A percentile compares a stretch with the other conserved stretches of the same genome.
phyloP scores from a whole-genome alignment of 2,329 filamentous ascomycete genomes.

The Pseudocercospora fijiensis region DNA sequence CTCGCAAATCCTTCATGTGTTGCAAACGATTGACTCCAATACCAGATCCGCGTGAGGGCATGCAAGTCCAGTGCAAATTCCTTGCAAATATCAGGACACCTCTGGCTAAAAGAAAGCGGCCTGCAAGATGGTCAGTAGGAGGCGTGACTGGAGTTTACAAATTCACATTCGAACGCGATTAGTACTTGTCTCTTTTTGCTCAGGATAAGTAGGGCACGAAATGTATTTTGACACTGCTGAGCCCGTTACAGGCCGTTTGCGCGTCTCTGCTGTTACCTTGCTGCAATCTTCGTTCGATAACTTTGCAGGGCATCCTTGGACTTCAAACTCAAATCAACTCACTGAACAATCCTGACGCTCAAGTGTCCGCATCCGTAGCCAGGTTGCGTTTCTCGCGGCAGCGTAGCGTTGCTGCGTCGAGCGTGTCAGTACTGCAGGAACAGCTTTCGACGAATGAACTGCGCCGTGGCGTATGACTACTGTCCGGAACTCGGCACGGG shows the following conservation, averaged over 20 bases:
- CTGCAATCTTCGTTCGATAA: neutral
- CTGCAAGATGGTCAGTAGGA: neutral
- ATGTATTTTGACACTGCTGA: neutral
- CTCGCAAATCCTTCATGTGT: neutral
- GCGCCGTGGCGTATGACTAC: neutral
- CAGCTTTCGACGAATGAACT: neutral
- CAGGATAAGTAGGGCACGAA: neutral
- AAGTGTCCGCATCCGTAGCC: neutral
- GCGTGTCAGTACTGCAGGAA: neutral
- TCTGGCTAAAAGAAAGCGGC: neutral
- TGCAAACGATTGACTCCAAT: neutral
- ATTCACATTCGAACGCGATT: neutral
- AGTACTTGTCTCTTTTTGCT: neutral
- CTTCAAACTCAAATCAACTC: neutral
- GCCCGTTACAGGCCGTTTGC: neutral
- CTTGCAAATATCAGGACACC: neutral
- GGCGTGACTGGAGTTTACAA: neutral
- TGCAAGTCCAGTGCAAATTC: neutral
- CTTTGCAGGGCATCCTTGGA: neutral
- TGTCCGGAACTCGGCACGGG: conserved; percentile 14
- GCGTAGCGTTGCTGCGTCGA: neutral
- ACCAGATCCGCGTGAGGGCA: neutral
- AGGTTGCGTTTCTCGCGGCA: neutral
- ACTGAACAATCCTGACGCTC: neutral
- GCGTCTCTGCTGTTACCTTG: neutral